A percentile compares a stretch with the other conserved stretches of the same genome.
These are phyloP conservation scores for Aegilops umbellulata DNA, from an alignment of 176 grass and related monocot genomes.

Conservation along the genomic window DNA sequence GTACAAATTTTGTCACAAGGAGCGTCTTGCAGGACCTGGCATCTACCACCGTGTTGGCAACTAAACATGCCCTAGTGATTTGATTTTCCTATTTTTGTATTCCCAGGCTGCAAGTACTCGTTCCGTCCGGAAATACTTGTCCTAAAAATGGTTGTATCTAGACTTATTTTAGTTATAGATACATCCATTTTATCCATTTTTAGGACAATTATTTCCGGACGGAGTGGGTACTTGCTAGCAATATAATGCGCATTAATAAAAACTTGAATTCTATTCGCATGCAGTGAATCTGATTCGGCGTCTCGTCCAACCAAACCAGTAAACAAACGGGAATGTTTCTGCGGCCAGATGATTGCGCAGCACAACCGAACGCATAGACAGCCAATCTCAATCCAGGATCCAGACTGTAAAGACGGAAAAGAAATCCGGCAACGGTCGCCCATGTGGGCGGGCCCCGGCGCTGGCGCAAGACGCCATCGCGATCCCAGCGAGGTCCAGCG, in stretches of 20 bases:
- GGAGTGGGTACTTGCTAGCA: not conserved
- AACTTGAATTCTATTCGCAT: not conserved
- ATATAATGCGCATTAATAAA: not conserved
- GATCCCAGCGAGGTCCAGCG: constrained; percentile 57
- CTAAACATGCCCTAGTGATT: no score
- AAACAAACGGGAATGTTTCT: not conserved
- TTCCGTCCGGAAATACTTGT: no score
- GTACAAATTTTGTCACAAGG: no score
- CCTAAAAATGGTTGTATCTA: no score
- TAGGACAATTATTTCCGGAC: no score
- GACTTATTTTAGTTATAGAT: no score
- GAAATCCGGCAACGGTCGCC: constrained; percentile 28
- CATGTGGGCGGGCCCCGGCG: constrained; percentile 39
- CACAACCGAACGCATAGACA: not conserved
- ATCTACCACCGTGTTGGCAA: no score
- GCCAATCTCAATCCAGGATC: not conserved
- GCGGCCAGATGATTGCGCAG: not conserved
- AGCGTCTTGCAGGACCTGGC: no score
- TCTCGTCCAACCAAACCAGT: not conserved
- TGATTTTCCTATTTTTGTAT: not conserved
- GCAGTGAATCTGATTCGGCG: constrained; percentile 1
- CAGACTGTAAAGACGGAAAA: constrained; percentile 30
- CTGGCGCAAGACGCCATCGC: constrained; percentile 37
- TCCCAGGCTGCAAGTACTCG: not conserved
- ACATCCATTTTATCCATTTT: no score